Conservation (phyloP, 2,329 filamentous ascomycete genomes). For the Aspergillus caelatus region DNA sequence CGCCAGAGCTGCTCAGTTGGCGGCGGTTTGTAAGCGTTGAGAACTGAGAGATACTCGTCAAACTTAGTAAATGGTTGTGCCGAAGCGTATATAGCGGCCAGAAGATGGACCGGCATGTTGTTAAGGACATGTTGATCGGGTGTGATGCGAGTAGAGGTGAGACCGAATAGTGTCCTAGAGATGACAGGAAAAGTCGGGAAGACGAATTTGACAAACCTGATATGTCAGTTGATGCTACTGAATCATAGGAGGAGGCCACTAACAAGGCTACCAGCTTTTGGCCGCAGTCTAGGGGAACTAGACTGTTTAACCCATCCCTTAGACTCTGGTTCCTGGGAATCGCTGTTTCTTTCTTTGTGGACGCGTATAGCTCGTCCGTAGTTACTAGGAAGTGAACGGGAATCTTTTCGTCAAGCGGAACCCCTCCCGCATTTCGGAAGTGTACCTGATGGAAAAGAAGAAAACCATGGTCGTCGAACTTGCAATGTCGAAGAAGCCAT, state of each 20-base stretch:
- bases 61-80: conserved; percentile 27
- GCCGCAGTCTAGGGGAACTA: conserved; percentile 16
- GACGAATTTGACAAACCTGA: conserved; percentile 25
- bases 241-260: neutral
- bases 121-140: conserved; percentile 13
- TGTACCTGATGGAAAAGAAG: conserved; percentile 30
- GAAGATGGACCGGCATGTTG: conserved; percentile 22
- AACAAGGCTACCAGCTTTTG: conserved; percentile 19
- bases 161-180: conserved; percentile 24
- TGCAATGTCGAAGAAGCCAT: conserved; percentile 36
- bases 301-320: conserved; percentile 11
- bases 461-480: conserved; percentile 32
- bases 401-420: conserved; percentile 29
- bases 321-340: conserved; percentile 2
- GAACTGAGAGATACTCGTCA: conserved; percentile 24
- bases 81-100: conserved; percentile 31
- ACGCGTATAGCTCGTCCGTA: conserved; percentile 14
- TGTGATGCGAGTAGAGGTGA: neutral
- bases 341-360: conserved; percentile 14
- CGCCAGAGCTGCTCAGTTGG: conserved; percentile 24
- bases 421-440: conserved; percentile 34
- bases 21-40: conserved; percentile 19
- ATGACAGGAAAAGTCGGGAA: conserved; percentile 28
- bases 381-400: conserved; percentile 29
- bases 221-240: neutral